phyloP scores from a whole-genome alignment of 306 rosid species.

The Ochetophila trinervis region DNA sequence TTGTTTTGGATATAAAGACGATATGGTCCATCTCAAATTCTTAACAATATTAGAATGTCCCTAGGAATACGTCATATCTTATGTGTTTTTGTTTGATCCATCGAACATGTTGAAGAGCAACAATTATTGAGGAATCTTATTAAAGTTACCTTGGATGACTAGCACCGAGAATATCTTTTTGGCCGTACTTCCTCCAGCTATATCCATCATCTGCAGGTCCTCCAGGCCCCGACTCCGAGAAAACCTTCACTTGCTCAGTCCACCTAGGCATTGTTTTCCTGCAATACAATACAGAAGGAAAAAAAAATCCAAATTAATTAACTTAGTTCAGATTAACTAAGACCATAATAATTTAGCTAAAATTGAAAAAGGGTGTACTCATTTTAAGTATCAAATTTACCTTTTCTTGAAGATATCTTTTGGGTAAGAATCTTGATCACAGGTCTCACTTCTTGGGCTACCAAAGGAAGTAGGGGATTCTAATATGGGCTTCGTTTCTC shows the following conservation, averaged over 20 bases:
- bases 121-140: neutral
- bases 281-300: too few relatives aligned
- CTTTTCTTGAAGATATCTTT: conserved; percentile 59
- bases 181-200: conserved; percentile 95
- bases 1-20: too few relatives aligned
- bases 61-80: neutral
- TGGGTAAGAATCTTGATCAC: conserved; percentile 40
- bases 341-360: neutral
- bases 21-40: neutral
- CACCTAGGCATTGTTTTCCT: conserved; percentile 55
- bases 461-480: conserved; percentile 39
- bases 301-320: conserved; percentile 12
- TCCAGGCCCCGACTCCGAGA: conserved; percentile 37
- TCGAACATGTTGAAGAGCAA: neutral
- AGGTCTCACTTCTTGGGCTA: conserved; percentile 43
- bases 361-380: conserved; percentile 1
- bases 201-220: conserved; percentile 59
- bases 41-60: neutral
- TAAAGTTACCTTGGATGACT: conserved; percentile 61
- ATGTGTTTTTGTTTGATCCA: neutral
- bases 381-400: conserved; percentile 21
- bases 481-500: conserved; percentile 16
- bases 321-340: conserved; percentile 11
- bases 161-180: conserved; percentile 82
- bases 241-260: conserved; percentile 59